Evolutionary conservation across 2,329 filamentous ascomycete genomes (phyloP).

Genomic region (Periconia macrospinosa): DNA sequence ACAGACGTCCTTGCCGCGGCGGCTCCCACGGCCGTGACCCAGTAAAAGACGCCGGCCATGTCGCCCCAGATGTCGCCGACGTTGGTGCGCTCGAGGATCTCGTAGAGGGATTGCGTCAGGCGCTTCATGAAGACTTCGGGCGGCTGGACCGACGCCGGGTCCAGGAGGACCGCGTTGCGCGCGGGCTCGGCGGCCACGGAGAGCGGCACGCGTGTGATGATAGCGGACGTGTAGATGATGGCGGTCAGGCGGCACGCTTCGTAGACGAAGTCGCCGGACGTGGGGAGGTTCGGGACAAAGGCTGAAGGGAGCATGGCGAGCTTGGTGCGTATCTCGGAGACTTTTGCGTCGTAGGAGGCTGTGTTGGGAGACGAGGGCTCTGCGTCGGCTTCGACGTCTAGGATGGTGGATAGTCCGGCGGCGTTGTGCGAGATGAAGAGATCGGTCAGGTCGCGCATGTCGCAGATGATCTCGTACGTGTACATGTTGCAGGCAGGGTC

Average conservation of each 20-base stretch:
- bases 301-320: conserved; percentile 26
- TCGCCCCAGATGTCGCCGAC: conserved; percentile 31
- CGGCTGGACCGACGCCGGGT: conserved; percentile 3
- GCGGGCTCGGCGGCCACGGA: conserved; percentile 28
- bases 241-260: conserved; percentile 39
- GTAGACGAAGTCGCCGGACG: conserved; percentile 33
- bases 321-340: conserved; percentile 18
- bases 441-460: conserved; percentile 37
- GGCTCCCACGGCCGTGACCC: conserved; percentile 34
- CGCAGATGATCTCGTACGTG: conserved; percentile 28
- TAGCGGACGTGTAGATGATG: conserved; percentile 35
- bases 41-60: conserved; percentile 40
- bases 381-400: conserved; percentile 5
- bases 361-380: conserved; percentile 2
- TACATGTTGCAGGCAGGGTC: conserved; percentile 22
- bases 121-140: conserved; percentile 7
- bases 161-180: conserved; percentile 12
- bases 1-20: conserved; percentile 27
- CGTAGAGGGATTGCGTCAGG: conserved; percentile 24
- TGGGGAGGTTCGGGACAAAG: conserved; percentile 17
- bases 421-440: conserved; percentile 23
- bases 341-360: conserved; percentile 15
- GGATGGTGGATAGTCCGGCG: not conserved
- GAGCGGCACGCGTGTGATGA: conserved; percentile 29
- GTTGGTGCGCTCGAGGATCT: conserved; percentile 26